phyloP scores from a whole-genome alignment of 2,329 filamentous ascomycete species.

The Xylariaceae sp. region DNA sequence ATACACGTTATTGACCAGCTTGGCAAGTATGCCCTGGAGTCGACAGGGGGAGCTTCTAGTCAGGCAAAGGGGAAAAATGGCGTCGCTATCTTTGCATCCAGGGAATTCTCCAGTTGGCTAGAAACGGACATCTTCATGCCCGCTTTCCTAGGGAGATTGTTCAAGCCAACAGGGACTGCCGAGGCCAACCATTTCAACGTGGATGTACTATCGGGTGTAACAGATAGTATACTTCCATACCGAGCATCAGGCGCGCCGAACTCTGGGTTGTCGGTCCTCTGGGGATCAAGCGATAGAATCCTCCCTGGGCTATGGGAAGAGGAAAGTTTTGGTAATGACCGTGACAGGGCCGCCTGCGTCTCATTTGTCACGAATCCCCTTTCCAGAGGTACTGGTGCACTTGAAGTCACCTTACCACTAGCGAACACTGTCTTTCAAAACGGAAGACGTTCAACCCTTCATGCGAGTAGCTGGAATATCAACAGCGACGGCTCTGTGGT shows the following conservation, averaged over 20 bases:
- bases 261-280: constrained; percentile 49
- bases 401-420: constrained; percentile 55
- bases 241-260: constrained; percentile 29
- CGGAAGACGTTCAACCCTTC: constrained; percentile 55
- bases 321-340: constrained; percentile 26
- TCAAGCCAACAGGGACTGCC: constrained; percentile 3
- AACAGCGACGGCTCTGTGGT: constrained; percentile 19
- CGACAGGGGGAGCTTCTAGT: not conserved
- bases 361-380: constrained; percentile 37
- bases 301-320: constrained; percentile 44
- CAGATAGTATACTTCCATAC: constrained; percentile 47
- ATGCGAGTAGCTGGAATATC: constrained; percentile 39
- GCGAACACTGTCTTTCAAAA: constrained; percentile 76
- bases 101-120: constrained; percentile 43
- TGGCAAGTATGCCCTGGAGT: not conserved
- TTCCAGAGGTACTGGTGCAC: constrained; percentile 15
- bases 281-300: constrained; percentile 37
- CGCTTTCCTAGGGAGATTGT: constrained; percentile 28
- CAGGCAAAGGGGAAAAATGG: constrained; percentile 30
- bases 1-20: constrained; percentile 12
- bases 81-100: constrained; percentile 47
- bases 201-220: constrained; percentile 49
- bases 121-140: constrained; percentile 41
- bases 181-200: constrained; percentile 28
- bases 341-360: constrained; percentile 38